phyloP scores from a whole-genome alignment of 345 rosid species.

The Brassica rapa region DNA sequence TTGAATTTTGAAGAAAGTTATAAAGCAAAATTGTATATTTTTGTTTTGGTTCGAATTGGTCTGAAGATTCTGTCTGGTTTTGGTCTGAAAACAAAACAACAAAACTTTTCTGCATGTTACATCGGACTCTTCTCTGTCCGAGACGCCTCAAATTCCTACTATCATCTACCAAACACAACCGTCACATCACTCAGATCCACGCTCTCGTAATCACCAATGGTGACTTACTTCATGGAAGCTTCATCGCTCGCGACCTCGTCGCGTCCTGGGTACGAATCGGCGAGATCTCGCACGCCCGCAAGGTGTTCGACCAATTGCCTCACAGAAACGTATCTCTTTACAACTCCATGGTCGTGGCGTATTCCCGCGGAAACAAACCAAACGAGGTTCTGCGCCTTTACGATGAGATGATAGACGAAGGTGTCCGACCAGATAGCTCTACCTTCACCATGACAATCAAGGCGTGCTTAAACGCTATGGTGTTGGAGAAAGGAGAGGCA shows the following conservation, averaged over 20 bases:
- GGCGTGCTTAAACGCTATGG: constrained; percentile 60
- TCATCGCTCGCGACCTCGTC: constrained; percentile 36
- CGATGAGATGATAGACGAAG: constrained; percentile 54
- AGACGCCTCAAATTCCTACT: constrained; percentile 52
- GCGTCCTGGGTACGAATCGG: constrained; percentile 40
- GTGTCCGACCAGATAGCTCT: constrained; percentile 68
- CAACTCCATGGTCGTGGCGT: constrained; percentile 61
- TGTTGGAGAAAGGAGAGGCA: constrained; percentile 47
- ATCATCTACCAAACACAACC: constrained; percentile 40
- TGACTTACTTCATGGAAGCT: constrained; percentile 34
- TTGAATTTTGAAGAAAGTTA: background rate
- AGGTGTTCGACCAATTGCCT: constrained; percentile 61
- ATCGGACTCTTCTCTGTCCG: constrained; percentile 37
- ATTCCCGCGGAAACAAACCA: constrained; percentile 50
- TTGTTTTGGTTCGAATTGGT: background rate
- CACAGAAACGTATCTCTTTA: constrained; percentile 49
- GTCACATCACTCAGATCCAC: constrained; percentile 47
- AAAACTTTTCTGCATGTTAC: constrained; percentile 26
- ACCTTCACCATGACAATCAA: constrained; percentile 66
- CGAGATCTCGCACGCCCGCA: constrained; percentile 50
- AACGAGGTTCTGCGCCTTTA: constrained; percentile 53
- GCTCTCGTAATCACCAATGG: constrained; percentile 49
- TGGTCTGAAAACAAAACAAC: constrained; percentile 1
- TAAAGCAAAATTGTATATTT: background rate
- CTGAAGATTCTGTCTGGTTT: background rate